Evolutionary conservation across 306 rosid species (phyloP), one percentile per base, ranked within the genome.

Genomic region (Pyrus bretschneideri): DNA sequence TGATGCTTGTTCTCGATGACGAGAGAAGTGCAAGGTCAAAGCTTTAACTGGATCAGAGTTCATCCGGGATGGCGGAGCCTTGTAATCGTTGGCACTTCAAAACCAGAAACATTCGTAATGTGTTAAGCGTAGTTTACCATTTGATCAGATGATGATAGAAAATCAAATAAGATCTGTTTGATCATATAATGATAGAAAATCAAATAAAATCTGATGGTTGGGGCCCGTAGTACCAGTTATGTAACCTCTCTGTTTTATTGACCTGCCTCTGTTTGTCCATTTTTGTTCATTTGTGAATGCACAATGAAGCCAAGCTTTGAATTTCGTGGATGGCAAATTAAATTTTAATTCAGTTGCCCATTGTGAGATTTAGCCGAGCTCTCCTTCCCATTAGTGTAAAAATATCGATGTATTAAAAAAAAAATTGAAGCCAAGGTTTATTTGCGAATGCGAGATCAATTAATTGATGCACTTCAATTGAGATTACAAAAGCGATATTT

Each of bases 1-100:
- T 92, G 82, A 88, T 90, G 93, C 67, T 95, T 68, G 90, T 87
- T 65, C 85, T 89, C 55, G 89, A 95, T 46, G 96, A 72, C 38
- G 66, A 76, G 40, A 82, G 81, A 74, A 72, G 55, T 75, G 62
- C 69, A 69, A 83, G 83, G 82, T 88, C 98, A 55, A 94, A 85
- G 87, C 88, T 91, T 52, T 93, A 82, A 84, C 30, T 78, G 66
- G 42, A 14, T 62, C 69, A 21, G 76, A 58, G 46, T 61, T 73
- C 78, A 81, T 80, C 84, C 57, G 46, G 73, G 58, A 62, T 13
- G 64, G 81, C 58, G 57, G 40, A 78, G 59, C 31, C 61, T 11
- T 62, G 29, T 35, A 25, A 12, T 44, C 22, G 15, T 12, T n/a
- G 1, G 67, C 58, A 71, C 23, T 49, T 68, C 55, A 14, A 57